Evolutionary conservation across 176 grass and related monocot genomes (phyloP), one percentile per base, ranked within the genome.

Genomic region (Poa pratensis): DNA sequence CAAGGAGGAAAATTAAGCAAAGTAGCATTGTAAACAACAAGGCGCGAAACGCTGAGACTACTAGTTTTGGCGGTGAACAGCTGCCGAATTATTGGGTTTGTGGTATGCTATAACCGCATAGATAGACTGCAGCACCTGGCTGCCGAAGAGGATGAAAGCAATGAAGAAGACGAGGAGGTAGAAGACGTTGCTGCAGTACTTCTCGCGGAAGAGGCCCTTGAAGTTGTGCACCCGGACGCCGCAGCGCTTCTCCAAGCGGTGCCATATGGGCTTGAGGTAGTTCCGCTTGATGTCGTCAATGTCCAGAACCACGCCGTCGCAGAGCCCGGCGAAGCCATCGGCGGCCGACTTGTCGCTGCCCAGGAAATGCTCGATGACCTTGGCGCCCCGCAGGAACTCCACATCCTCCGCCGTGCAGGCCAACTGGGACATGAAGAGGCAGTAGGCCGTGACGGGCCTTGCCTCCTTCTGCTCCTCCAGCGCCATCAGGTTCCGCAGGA

Each of bases 401-500:
- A 82, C 65, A n/a, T 82, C 80, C 19, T 19, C 42, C 26, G 13
- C 80, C 20, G 48, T 82, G 7, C 80, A 9, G 2, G 65, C 65
- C 14, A 72, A 0, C 80, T 71, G 50, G 19, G 80, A 71, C 64
- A 82, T 71, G 80, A 82, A 82, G 14, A 71, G 0, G 80, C 80
- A 82, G 66, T 82, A 82, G 5, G 80, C 80, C 30, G 77, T 86
- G 22, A 86, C 85, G 55, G 73, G 28, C 55, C 77, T 80, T 1
- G 53, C 1, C 0, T 42, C 66, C 20, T 24, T 80, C 40, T 64
- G 28, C 76, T 86, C 76, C 76, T 86, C 76, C 76, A 86, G 76
- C 66, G 66, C 84, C 54, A 78, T 84, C 28, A 84, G 82, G 72
- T 84, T 84, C 1, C 82, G 72, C 14, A 84, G 82, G 12, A 84